These are phyloP conservation scores for Wallacemonas sp. DNA, from an alignment of 208 protist species.

Conservation along the genomic window DNA sequence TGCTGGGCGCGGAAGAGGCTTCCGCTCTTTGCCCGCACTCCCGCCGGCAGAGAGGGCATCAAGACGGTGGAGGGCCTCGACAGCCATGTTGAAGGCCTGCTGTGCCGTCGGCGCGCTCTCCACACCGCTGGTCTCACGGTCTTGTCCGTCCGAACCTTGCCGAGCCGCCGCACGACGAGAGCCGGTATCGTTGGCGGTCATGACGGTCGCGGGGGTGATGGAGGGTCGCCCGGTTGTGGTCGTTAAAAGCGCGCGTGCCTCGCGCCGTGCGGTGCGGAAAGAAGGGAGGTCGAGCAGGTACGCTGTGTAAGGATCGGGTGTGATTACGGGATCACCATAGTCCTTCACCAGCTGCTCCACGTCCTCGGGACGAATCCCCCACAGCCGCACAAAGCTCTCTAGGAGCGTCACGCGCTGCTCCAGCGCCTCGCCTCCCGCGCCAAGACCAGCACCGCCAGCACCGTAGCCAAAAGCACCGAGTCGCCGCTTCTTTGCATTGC, in stretches of 20 bases:
- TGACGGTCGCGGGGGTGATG: constrained; percentile 1
- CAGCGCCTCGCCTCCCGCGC: constrained; percentile 22
- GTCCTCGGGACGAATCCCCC: constrained; percentile 65
- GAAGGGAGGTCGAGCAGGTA: constrained; percentile 71
- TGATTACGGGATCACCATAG: constrained; percentile 78
- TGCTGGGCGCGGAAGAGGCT: too few species aligned
- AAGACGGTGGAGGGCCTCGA: too few species aligned
- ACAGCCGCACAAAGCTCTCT: constrained; percentile 74
- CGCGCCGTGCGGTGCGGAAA: constrained; percentile 64
- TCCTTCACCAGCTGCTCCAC: constrained; percentile 62
- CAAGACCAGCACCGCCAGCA: neutral
- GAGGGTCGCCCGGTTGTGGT: constrained; percentile 13
- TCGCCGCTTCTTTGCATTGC: constrained; percentile 25
- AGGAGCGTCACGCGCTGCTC: constrained; percentile 48
- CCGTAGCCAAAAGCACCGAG: constrained; percentile 19
- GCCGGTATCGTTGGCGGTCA: constrained; percentile 13
- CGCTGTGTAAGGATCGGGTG: constrained; percentile 72
- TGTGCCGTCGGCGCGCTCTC: too few species aligned
- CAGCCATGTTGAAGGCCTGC: too few species aligned
- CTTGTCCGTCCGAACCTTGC: neutral
- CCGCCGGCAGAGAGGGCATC: too few species aligned
- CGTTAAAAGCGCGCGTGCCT: constrained; percentile 39
- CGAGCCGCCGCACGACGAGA: constrained; percentile 1
- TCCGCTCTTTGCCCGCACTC: too few species aligned
- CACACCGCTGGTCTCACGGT: too few species aligned